These are phyloP conservation scores for Blastocystis sp. DNA, from an alignment of 352 stramenopile species.

Conservation along the genomic window DNA sequence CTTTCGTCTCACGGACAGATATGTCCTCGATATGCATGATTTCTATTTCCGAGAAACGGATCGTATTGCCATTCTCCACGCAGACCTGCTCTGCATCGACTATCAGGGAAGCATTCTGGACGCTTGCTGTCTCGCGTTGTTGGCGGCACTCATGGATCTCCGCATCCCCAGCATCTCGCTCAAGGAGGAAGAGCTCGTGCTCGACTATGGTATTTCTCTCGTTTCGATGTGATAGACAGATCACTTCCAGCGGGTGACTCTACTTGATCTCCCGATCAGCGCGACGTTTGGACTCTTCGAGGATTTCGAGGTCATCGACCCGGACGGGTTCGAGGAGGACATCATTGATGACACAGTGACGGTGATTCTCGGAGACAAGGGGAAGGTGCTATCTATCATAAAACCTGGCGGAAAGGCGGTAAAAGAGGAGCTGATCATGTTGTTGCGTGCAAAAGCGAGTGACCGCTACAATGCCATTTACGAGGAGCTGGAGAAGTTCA, in stretches of 20 bases:
- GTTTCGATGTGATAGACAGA: not conserved
- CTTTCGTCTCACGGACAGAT: not conserved
- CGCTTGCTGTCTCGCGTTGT: slow-evolving; percentile 14
- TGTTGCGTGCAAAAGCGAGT: not conserved
- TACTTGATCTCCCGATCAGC: not conserved
- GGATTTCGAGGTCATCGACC: slow-evolving; percentile 51
- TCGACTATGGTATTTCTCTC: slow-evolving; percentile 12
- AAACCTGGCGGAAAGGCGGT: slow-evolving; percentile 35
- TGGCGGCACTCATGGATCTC: slow-evolving; percentile 16
- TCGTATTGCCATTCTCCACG: not conserved
- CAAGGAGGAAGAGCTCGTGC: slow-evolving; percentile 32
- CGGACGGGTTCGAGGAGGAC: slow-evolving; percentile 41
- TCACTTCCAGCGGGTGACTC: not conserved
- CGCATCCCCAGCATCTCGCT: slow-evolving; percentile 11
- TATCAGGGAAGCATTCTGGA: slow-evolving; percentile 51
- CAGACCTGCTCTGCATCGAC: slow-evolving; percentile 45
- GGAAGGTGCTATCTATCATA: slow-evolving; percentile 3
- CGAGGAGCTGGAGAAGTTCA: slow-evolving; percentile 7
- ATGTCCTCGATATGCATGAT: slow-evolving; percentile 27
- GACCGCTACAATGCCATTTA: slow-evolving; percentile 6
- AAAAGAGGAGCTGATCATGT: not conserved
- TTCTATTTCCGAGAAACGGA: not conserved
- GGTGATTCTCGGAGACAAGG: slow-evolving; percentile 8
- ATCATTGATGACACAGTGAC: slow-evolving; percentile 31
- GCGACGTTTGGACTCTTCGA: slow-evolving; percentile 45